Conservation (phyloP, 2,329 filamentous ascomycete genomes). For the Ascochyta lentis region DNA sequence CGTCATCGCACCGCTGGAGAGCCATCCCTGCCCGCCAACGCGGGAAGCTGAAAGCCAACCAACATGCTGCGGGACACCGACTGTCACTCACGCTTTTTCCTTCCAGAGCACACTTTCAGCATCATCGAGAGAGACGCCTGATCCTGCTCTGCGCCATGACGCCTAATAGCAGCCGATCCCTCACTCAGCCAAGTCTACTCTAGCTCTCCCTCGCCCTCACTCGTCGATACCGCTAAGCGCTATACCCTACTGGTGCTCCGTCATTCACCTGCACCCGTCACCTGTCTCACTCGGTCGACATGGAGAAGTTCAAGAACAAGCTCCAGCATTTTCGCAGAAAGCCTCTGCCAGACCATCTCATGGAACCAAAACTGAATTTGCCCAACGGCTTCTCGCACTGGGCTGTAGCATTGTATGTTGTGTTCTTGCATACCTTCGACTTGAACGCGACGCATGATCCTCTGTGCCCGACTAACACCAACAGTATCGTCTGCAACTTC, state of each 20-base stretch:
- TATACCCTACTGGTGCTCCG: slow-evolving; percentile 14
- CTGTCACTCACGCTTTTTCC: background rate
- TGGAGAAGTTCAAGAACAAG: slow-evolving; percentile 48
- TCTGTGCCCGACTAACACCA: slow-evolving; percentile 16
- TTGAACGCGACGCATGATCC: background rate
- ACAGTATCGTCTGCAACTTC: slow-evolving; percentile 53
- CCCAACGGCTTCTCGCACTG: slow-evolving; percentile 46
- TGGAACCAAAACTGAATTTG: slow-evolving; percentile 28
- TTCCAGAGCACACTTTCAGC: background rate
- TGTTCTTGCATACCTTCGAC: background rate
- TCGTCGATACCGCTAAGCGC: slow-evolving; percentile 19
- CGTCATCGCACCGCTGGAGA: slow-evolving; percentile 13
- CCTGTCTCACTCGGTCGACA: slow-evolving; percentile 27
- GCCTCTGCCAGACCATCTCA: slow-evolving; percentile 33
- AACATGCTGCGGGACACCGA: slow-evolving; percentile 6
- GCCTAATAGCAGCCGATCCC: slow-evolving; percentile 12
- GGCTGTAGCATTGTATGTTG: slow-evolving; percentile 50
- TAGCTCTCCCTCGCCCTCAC: slow-evolving; percentile 20
- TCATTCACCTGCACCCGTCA: slow-evolving; percentile 32
- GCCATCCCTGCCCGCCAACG: slow-evolving; percentile 13
- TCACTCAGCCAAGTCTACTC: slow-evolving; percentile 6
- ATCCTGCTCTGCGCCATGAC: slow-evolving; percentile 17
- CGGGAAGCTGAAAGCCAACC: slow-evolving; percentile 8
- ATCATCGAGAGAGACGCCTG: background rate
- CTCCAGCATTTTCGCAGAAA: slow-evolving; percentile 34